These are phyloP conservation scores for Colletotrichum tanaceti DNA, from an alignment of 2,329 filamentous ascomycete species.

Conservation along the genomic window DNA sequence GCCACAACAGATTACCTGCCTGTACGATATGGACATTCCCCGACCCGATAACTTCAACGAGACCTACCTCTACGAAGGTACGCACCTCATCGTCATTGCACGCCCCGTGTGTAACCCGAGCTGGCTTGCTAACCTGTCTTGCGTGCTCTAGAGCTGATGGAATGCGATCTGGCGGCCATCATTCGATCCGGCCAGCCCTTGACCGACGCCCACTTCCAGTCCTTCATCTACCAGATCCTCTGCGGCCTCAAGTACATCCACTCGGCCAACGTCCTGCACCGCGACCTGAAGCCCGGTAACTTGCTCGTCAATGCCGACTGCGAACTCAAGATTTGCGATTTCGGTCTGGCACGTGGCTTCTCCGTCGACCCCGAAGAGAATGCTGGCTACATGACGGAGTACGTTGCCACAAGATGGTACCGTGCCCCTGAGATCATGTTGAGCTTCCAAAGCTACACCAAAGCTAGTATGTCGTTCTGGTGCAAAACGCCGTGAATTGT, in stretches of 20 bases:
- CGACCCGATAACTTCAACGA: conserved; percentile 98
- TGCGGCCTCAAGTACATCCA: conserved; percentile 99
- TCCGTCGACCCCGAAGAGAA: conserved; percentile 98
- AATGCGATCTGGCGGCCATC: conserved; percentile 97
- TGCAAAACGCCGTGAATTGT: background rate
- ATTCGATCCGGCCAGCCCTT: conserved; percentile 96
- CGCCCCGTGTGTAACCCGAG: conserved; percentile 11
- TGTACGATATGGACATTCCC: conserved; percentile 99
- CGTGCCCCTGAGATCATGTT: conserved; percentile 98
- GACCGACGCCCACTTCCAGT: conserved; percentile 99
- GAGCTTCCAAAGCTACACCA: conserved; percentile 99
- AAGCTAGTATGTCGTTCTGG: conserved; percentile 85
- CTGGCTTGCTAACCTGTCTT: conserved; percentile 20
- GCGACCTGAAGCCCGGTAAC: conserved; percentile 97
- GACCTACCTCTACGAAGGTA: conserved; percentile 98
- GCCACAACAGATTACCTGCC: conserved; percentile 84
- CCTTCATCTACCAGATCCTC: conserved; percentile 99
- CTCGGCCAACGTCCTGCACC: conserved; percentile 96
- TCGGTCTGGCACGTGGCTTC: conserved; percentile 95
- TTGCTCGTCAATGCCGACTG: conserved; percentile 98
- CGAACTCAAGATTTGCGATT: conserved; percentile 99
- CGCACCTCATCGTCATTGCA: conserved; percentile 45
- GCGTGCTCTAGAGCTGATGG: conserved; percentile 86
- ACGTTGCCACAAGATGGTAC: conserved; percentile 97
- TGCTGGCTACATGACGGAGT: conserved; percentile 99